These are phyloP conservation scores for Phycomyces blakesleeanus DNA, from an alignment of 192 early-diverging fungal species.

Conservation along the genomic window DNA sequence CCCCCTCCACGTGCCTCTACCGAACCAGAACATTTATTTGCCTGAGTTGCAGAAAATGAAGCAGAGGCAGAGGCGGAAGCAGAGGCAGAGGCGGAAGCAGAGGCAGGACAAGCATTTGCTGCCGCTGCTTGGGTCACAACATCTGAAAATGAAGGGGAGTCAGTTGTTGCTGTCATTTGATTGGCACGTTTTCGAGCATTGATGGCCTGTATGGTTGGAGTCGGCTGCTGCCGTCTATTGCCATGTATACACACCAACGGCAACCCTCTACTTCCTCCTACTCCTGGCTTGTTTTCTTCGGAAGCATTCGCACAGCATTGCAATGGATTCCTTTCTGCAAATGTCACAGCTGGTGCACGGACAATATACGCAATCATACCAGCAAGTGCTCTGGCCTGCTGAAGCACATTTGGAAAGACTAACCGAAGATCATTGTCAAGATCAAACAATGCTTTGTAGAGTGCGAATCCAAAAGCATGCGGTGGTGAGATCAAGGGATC, in stretches of 20 bases:
- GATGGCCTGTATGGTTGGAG: slow-evolving; percentile 9
- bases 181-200: slow-evolving; percentile 2
- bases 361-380: slow-evolving; percentile 28
- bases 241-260: no score
- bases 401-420: slow-evolving; percentile 20
- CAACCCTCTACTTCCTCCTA: not conserved
- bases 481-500: slow-evolving; percentile 15
- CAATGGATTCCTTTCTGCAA: not conserved
- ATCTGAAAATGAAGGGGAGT: no score
- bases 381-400: slow-evolving; percentile 26
- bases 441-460: slow-evolving; percentile 24
- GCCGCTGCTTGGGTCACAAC: no score
- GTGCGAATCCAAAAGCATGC: slow-evolving; percentile 20
- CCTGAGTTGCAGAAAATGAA: not conserved
- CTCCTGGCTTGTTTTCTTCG: not conserved
- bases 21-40: not conserved
- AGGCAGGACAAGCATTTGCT: no score
- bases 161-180: no score
- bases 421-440: slow-evolving; percentile 18
- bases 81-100: no score
- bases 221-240: not conserved
- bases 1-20: not conserved
- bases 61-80: no score
- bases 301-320: not conserved
- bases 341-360: slow-evolving; percentile 1